These are phyloP conservation scores for Mortierella sp. DNA, from an alignment of 371 early-diverging fungal genomes.

Conservation along the genomic window DNA sequence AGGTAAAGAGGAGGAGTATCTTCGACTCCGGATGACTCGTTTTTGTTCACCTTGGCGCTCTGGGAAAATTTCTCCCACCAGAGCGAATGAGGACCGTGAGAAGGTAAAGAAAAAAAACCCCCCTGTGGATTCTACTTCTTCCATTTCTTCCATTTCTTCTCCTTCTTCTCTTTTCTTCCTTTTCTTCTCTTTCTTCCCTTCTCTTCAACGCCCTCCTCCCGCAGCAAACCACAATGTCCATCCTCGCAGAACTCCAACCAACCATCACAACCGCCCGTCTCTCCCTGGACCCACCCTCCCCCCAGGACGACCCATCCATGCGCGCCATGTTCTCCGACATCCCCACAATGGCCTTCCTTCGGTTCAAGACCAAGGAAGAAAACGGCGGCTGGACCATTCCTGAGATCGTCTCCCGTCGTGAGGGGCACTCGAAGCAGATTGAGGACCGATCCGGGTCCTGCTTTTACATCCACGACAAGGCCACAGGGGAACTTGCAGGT, in stretches of 20 bases:
- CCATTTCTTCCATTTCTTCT: background rate
- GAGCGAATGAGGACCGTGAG: background rate
- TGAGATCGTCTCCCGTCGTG: slow-evolving; percentile 43
- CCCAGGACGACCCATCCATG: slow-evolving; percentile 43
- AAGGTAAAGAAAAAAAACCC: background rate
- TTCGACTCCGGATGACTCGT: slow-evolving; percentile 9
- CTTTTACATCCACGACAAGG: slow-evolving; percentile 50
- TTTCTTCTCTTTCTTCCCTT: background rate
- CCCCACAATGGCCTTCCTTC: slow-evolving; percentile 51
- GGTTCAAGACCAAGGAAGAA: slow-evolving; percentile 50
- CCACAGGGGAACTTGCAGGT: slow-evolving; percentile 44
- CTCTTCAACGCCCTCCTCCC: background rate
- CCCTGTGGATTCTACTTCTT: background rate
- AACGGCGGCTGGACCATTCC: slow-evolving; percentile 55
- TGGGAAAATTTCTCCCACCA: background rate
- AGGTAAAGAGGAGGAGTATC: background rate
- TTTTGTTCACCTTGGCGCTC: background rate
- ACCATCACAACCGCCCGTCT: slow-evolving; percentile 40
- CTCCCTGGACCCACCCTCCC: slow-evolving; percentile 33
- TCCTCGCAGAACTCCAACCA: slow-evolving; percentile 11
- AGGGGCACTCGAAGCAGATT: slow-evolving; percentile 31
- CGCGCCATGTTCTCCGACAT: slow-evolving; percentile 54
- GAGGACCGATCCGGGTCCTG: slow-evolving; percentile 25
- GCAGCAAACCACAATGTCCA: slow-evolving; percentile 3
- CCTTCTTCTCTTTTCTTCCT: background rate